phyloP scores from a whole-genome alignment of 108 stramenopile species.

The Nitzschia sp. region DNA sequence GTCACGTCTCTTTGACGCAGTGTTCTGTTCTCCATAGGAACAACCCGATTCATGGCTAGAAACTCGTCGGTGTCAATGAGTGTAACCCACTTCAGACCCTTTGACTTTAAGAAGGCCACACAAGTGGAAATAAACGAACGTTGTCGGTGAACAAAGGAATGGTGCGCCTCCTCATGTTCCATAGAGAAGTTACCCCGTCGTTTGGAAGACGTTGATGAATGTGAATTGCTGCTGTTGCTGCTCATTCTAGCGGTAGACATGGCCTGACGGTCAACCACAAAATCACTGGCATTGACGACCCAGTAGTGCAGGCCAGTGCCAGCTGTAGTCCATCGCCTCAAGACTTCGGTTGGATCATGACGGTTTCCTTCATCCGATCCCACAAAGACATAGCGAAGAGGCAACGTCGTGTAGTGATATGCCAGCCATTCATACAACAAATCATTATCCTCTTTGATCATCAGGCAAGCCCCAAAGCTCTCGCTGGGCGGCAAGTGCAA shows the following conservation, averaged over 20 bases:
- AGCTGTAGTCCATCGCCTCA: conserved; percentile 23
- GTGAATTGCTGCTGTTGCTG: neutral
- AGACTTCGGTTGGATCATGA: conserved; percentile 30
- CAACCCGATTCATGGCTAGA: conserved; percentile 36
- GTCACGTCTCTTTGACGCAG: neutral
- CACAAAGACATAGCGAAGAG: conserved; percentile 44
- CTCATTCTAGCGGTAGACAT: too few species aligned
- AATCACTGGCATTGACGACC: conserved; percentile 18
- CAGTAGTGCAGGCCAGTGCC: conserved; percentile 16
- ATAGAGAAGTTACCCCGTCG: neutral
- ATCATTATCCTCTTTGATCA: conserved; percentile 52
- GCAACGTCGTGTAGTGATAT: conserved; percentile 55
- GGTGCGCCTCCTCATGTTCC: neutral
- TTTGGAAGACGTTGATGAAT: neutral
- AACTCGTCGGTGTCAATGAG: conserved; percentile 56
- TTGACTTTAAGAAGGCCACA: conserved; percentile 21
- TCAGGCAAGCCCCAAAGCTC: conserved; percentile 59
- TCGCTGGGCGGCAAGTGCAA: neutral
- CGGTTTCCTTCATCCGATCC: conserved; percentile 31
- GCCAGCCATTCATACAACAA: conserved; percentile 60
- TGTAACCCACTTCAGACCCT: conserved; percentile 35
- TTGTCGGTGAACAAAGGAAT: conserved; percentile 2
- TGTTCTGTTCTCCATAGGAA: neutral
- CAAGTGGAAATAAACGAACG: conserved; percentile 23
- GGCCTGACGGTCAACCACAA: too few species aligned